phyloP scores from a whole-genome alignment of 192 early-diverging fungal genomes.

The Entomortierella parvispora region DNA sequence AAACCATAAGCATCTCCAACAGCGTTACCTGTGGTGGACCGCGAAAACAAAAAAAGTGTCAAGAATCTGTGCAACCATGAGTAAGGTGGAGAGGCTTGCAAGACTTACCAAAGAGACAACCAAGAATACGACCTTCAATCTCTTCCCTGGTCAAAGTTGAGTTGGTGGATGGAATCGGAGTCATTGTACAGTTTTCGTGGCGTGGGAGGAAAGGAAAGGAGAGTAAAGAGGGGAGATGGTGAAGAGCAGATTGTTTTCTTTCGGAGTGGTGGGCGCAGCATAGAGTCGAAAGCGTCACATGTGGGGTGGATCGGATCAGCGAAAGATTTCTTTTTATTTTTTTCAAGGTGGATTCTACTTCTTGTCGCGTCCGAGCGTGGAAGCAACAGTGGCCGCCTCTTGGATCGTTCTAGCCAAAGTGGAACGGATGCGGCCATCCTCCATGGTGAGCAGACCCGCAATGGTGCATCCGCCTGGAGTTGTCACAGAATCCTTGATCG shows the following conservation, averaged over 20 bases:
- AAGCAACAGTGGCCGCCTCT: constrained; percentile 62
- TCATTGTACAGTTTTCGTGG: not conserved
- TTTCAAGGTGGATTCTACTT: constrained; percentile 13
- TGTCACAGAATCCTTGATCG: constrained; percentile 64
- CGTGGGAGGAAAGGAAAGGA: not conserved
- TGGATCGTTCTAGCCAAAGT: constrained; percentile 65
- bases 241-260: not conserved
- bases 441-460: constrained; percentile 65
- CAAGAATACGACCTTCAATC: constrained; percentile 28
- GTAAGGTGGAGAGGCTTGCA: too few species aligned
- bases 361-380: constrained; percentile 56
- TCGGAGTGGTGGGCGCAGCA: not conserved
- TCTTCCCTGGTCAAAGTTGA: constrained; percentile 15
- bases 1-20: constrained; percentile 72
- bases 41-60: constrained; percentile 1
- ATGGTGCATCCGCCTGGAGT: constrained; percentile 67
- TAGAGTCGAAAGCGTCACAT: not conserved
- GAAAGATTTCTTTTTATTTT: not conserved
- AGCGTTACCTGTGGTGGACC: constrained; percentile 65
- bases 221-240: not conserved
- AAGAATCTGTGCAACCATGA: too few species aligned
- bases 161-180: not conserved
- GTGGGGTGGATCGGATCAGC: not conserved
- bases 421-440: constrained; percentile 65
- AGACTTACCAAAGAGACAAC: constrained; percentile 26